phyloP scores from a whole-genome alignment of 2,329 filamentous ascomycete genomes.

The Nemania serpens region DNA sequence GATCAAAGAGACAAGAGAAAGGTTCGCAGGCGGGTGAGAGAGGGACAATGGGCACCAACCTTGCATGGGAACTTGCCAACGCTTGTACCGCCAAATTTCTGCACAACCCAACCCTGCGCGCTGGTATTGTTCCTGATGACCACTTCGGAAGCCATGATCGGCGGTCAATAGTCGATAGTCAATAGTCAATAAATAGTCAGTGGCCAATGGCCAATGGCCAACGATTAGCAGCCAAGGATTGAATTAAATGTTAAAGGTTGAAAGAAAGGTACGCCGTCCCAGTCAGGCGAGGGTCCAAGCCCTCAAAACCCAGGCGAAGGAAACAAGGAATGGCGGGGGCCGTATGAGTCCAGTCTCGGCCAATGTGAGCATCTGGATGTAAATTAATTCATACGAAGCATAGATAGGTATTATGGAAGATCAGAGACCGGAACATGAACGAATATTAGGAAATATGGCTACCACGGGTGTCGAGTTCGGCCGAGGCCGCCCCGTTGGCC shows the following conservation, averaged over 20 bases:
- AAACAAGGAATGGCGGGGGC: conserved; percentile 11
- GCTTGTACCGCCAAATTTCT: conserved; percentile 95
- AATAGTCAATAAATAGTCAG: neutral
- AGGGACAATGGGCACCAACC: conserved; percentile 47
- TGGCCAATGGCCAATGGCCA: neutral
- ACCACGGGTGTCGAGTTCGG: conserved; percentile 12
- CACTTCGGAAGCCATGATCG: conserved; percentile 27
- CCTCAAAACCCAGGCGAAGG: neutral
- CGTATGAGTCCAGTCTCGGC: neutral
- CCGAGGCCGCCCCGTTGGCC: conserved; percentile 23
- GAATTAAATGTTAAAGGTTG: too few relatives aligned
- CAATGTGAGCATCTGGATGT: neutral
- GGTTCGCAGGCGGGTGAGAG: neutral
- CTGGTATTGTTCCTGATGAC: conserved; percentile 39
- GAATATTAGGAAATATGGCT: conserved; percentile 8
- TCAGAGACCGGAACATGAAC: too few relatives aligned
- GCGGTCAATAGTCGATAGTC: neutral
- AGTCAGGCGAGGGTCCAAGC: neutral
- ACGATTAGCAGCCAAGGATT: neutral
- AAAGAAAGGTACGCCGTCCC: neutral
- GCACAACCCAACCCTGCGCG: conserved; percentile 74
- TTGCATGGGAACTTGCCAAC: conserved; percentile 90
- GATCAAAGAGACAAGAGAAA: neutral
- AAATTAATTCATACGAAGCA: neutral
- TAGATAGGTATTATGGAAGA: too few relatives aligned